A percentile compares a stretch with the other conserved stretches of the same genome.
Evolutionary conservation across 1,284 basidiomycete species (phyloP).

Genomic region (Cutaneotrichosporon dermatis): DNA sequence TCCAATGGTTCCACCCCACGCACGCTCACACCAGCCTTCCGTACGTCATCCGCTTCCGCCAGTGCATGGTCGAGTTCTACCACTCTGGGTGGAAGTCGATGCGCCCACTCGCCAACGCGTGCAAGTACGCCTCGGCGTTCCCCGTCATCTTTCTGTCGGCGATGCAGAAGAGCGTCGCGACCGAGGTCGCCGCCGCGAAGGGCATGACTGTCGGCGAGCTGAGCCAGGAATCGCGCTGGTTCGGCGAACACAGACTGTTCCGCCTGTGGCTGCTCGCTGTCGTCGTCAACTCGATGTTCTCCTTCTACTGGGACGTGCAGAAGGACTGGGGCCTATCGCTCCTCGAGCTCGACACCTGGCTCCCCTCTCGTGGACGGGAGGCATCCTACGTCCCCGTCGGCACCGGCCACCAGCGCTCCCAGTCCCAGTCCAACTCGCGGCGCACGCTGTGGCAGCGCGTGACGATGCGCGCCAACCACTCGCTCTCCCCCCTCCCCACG

Average conservation of each 20-base stretch:
- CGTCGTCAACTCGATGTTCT: conserved; percentile 83
- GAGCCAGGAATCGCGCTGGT: conserved; percentile 57
- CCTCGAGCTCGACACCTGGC: conserved; percentile 55
- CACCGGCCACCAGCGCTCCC: not conserved
- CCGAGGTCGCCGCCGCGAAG: conserved; percentile 56
- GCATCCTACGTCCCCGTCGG: not conserved
- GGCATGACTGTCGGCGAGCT: conserved; percentile 49
- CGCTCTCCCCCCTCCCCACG: conserved; percentile 11
- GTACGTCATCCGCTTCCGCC: conserved; percentile 83
- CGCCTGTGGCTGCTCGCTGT: conserved; percentile 82
- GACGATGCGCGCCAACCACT: not conserved
- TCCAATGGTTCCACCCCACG: too few relatives aligned
- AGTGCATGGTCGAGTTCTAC: conserved; percentile 84
- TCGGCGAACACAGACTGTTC: conserved; percentile 72
- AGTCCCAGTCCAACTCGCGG: not conserved
- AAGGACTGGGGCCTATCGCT: conserved; percentile 95
- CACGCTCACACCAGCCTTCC: conserved; percentile 61
- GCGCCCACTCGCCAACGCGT: conserved; percentile 82
- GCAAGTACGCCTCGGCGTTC: conserved; percentile 95
- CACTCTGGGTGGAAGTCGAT: conserved; percentile 62
- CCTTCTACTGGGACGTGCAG: conserved; percentile 98
- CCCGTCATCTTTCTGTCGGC: conserved; percentile 95
- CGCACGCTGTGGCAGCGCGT: not conserved
- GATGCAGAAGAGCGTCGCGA: conserved; percentile 66
- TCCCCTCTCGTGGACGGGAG: not conserved